Percentiles rank a stretch among this genome's conserved stretches.
Conservation (phyloP, 352 stramenopile species). For the Albugo laibachii region DNA sequence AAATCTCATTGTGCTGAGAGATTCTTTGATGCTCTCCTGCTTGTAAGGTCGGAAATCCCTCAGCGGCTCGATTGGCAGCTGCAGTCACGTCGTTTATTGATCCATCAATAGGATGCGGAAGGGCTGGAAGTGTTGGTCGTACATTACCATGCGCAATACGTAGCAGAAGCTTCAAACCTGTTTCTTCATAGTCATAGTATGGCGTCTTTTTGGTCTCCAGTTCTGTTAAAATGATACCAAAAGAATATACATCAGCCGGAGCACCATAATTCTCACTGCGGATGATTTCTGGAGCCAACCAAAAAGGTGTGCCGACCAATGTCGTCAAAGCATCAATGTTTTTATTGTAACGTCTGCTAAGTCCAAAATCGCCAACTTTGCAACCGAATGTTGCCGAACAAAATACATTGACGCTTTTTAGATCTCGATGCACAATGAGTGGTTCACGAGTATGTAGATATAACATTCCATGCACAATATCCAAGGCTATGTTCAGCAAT, state of each 20-base stretch:
- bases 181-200: conserved; percentile 59
- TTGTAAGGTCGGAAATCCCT: not conserved
- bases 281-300: conserved; percentile 77
- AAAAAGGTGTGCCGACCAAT: conserved; percentile 71
- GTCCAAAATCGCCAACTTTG: conserved; percentile 76
- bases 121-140: conserved; percentile 40
- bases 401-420: conserved; percentile 80
- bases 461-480: conserved; percentile 70
- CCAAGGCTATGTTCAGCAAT: conserved; percentile 73
- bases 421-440: conserved; percentile 65
- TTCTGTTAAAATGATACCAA: conserved; percentile 75
- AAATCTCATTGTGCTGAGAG: not conserved
- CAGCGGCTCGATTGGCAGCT: not conserved
- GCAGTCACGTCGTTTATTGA: not conserved
- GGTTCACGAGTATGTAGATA: conserved; percentile 74
- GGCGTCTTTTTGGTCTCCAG: conserved; percentile 66
- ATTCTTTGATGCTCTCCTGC: not conserved
- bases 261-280: conserved; percentile 66
- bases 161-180: conserved; percentile 62
- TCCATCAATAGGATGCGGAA: conserved; percentile 8
- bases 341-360: conserved; percentile 64
- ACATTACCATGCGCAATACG: conserved; percentile 48
- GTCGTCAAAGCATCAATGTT: conserved; percentile 71
- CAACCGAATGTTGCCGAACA: conserved; percentile 76
- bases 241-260: conserved; percentile 73